Evolutionary conservation across 2,329 filamentous ascomycete genomes (phyloP).

Genomic region (Trichophyton verrucosum): DNA sequence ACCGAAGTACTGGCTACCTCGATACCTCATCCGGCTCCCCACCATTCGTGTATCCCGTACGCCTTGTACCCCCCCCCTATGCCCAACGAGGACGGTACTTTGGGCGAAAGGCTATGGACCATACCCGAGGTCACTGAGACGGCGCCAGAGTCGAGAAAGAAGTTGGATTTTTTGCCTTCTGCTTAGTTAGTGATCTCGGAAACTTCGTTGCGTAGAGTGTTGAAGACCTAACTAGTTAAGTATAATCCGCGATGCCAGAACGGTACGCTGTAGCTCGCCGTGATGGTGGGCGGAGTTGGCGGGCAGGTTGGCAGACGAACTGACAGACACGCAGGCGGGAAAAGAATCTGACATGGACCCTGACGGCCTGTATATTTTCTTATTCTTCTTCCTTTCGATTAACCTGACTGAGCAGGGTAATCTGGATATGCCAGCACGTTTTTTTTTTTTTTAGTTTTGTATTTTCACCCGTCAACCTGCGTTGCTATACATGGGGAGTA

Average conservation of each 20-base stretch:
- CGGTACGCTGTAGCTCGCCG: neutral
- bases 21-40: neutral
- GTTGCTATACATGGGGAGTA: neutral
- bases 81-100: neutral
- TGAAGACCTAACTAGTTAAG: neutral
- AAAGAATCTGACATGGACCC: neutral
- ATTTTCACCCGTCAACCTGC: neutral
- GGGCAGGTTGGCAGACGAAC: neutral
- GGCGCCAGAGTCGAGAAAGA: neutral
- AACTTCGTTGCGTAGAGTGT: neutral
- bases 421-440: neutral
- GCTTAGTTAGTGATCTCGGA: neutral
- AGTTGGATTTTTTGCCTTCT: neutral
- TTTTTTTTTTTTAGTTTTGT: neutral
- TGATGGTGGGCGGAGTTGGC: neutral
- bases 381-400: neutral
- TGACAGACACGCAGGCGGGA: neutral
- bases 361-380: neutral
- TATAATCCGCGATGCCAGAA: neutral
- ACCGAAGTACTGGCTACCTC: slow-evolving; percentile 1
- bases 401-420: neutral
- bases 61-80: neutral
- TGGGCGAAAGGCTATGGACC: neutral
- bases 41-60: slow-evolving; percentile 1
- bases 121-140: neutral